These are phyloP conservation scores for Camillea tinctor DNA, from an alignment of 2,329 filamentous ascomycete species.

Conservation along the genomic window DNA sequence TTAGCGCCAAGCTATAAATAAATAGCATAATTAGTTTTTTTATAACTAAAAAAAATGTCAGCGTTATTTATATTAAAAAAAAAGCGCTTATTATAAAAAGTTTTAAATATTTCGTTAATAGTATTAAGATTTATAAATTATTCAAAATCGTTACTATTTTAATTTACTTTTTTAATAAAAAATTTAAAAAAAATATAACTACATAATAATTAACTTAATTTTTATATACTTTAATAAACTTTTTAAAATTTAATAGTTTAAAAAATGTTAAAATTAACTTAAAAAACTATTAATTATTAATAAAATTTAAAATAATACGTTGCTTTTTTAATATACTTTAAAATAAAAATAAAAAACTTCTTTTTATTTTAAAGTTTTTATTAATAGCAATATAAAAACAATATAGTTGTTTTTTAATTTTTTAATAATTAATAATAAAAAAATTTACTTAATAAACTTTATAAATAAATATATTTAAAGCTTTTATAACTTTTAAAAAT, in stretches of 20 bases:
- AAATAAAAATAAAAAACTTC: not conserved
- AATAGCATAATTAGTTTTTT: not conserved
- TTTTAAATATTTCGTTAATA: no score
- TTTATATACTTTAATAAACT: not conserved
- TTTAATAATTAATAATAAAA: not conserved
- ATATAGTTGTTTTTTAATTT: not conserved
- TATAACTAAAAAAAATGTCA: no score
- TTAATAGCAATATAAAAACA: not conserved
- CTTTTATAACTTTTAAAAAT: no score
- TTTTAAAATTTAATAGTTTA: not conserved
- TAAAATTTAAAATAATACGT: not conserved
- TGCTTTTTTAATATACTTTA: not conserved
- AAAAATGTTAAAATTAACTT: not conserved
- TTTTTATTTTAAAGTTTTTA: not conserved
- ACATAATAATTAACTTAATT: not conserved
- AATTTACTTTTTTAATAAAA: not conserved
- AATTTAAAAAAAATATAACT: not conserved
- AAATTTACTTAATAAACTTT: not conserved
- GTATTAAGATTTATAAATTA: not conserved
- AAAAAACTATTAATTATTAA: not conserved
- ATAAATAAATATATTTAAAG: no score
- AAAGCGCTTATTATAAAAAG: no score
- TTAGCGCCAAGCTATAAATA: no score
- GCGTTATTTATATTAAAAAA: no score
- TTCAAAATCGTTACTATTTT: not conserved